Evolutionary conservation across 2,329 filamentous ascomycete genomes (phyloP).

Genomic region (Aspergillus melleus): DNA sequence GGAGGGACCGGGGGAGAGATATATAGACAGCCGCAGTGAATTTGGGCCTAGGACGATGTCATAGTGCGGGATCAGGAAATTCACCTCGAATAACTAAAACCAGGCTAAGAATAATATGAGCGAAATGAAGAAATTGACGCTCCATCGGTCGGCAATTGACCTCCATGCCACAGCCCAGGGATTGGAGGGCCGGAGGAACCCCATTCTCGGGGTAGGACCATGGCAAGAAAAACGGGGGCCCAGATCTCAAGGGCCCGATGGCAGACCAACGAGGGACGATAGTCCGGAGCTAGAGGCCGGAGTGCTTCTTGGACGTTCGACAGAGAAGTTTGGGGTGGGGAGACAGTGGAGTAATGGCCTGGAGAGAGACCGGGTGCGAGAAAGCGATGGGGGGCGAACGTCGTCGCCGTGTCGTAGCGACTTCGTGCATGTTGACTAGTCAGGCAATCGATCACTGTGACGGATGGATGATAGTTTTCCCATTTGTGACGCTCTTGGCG

Average conservation of each 20-base stretch:
- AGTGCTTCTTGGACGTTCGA: slow-evolving; percentile 25
- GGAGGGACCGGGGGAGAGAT: slow-evolving; percentile 14
- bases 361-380: slow-evolving; percentile 2
- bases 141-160: slow-evolving; percentile 14
- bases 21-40: slow-evolving; percentile 22
- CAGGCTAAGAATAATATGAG: slow-evolving; percentile 1
- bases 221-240: slow-evolving; percentile 31
- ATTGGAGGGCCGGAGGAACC: slow-evolving; percentile 14
- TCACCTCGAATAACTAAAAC: slow-evolving; percentile 7
- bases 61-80: slow-evolving; percentile 20
- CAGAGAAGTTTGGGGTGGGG: slow-evolving; percentile 25
- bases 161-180: slow-evolving; percentile 11
- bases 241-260: slow-evolving; percentile 27
- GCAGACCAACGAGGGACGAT: slow-evolving; percentile 20
- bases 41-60: background rate
- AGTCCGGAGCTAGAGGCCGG: slow-evolving; percentile 23
- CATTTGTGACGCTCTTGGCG: background rate
- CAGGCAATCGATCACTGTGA: background rate
- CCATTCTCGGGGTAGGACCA: slow-evolving; percentile 17
- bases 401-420: background rate
- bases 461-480: background rate
- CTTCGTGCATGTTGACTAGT: background rate
- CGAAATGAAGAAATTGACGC: slow-evolving; percentile 7
- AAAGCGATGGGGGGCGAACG: background rate
- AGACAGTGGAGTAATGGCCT: slow-evolving; percentile 23